Evolutionary conservation across 495 filamentous ascomycete species (phyloP).

Genomic region (Penicillium coffeae): DNA sequence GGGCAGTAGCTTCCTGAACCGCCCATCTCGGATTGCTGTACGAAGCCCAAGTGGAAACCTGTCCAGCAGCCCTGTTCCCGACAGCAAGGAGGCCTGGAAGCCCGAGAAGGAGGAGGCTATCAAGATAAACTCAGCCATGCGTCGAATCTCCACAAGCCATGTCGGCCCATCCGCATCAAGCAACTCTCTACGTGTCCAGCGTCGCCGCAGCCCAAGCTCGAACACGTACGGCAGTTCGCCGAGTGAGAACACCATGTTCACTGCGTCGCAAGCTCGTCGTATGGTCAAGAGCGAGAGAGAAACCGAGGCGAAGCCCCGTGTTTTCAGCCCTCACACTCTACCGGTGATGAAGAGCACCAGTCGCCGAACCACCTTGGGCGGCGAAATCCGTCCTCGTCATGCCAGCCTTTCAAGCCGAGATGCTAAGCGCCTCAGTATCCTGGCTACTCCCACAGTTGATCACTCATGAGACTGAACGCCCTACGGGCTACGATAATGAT

Average conservation of each 20-base stretch:
- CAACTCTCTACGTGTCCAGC: constrained; percentile 45
- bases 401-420: constrained; percentile 41
- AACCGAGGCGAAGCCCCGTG: constrained; percentile 47
- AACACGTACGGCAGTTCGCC: constrained; percentile 52
- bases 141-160: constrained; percentile 46
- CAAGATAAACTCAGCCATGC: constrained; percentile 61
- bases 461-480: constrained; percentile 10
- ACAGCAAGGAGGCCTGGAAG: constrained; percentile 41
- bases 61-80: constrained; percentile 35
- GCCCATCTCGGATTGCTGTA: constrained; percentile 48
- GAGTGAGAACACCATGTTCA: constrained; percentile 59
- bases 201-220: constrained; percentile 61
- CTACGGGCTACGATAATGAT: constrained; percentile 14
- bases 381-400: constrained; percentile 46
- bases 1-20: constrained; percentile 55
- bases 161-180: constrained; percentile 16
- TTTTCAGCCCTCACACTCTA: constrained; percentile 62
- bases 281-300: constrained; percentile 69
- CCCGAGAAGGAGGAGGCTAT: constrained; percentile 54
- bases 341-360: constrained; percentile 59
- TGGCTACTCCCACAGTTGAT: constrained; percentile 26
- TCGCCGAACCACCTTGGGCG: constrained; percentile 49
- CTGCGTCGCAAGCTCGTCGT: constrained; percentile 62
- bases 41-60: constrained; percentile 46
- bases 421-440: constrained; percentile 42